Conservation (phyloP, 768 basidiomycete genomes). For the Lactarius deliciosus region DNA sequence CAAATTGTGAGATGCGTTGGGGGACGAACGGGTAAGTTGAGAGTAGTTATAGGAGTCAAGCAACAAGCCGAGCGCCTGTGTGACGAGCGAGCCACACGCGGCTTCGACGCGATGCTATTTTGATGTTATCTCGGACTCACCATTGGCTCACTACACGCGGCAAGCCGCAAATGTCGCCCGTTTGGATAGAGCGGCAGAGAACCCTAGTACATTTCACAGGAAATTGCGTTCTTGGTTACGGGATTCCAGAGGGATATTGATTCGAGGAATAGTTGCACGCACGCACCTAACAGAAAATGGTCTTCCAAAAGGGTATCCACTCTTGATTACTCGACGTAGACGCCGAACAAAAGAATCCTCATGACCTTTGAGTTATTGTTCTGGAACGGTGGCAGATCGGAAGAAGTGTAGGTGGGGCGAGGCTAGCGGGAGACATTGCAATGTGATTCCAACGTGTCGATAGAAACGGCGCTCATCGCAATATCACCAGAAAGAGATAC, state of each 20-base stretch:
- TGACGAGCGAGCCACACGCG: neutral
- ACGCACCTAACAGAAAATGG: no score
- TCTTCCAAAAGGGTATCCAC: no score
- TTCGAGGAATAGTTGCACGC: neutral
- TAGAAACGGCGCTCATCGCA: neutral
- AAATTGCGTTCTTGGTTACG: neutral
- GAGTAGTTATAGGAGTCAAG: neutral
- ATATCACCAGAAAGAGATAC: neutral
- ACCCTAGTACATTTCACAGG: neutral
- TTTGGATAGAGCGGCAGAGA: neutral
- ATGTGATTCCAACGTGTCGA: neutral
- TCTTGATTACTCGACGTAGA: no score
- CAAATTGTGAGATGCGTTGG: neutral
- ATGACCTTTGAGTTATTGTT: no score
- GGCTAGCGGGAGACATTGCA: neutral
- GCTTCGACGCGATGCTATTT: neutral
- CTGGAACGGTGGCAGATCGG: no score
- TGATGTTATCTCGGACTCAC: neutral
- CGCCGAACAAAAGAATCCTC: no score
- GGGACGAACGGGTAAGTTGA: neutral
- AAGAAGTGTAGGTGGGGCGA: neutral
- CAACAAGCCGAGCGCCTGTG: neutral
- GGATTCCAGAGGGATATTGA: neutral
- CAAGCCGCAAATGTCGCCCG: neutral
- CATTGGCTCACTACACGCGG: neutral